phyloP scores from a whole-genome alignment of 306 rosid genomes.

The Vigna angularis region DNA sequence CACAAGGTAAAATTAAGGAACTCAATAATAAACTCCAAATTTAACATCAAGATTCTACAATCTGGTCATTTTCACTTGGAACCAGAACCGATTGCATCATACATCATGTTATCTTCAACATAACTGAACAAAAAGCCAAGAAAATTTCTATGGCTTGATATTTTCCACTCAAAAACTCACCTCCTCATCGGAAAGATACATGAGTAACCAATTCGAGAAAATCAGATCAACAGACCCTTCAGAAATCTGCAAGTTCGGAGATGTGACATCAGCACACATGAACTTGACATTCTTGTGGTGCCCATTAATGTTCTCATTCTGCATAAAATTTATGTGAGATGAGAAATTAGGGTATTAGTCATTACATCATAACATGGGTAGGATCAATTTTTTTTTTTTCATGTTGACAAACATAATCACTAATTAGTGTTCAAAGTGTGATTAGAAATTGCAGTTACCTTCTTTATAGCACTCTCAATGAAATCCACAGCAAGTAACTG shows the following conservation, averaged over 20 bases:
- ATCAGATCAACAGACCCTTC: slow-evolving; percentile 79
- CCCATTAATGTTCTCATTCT: slow-evolving; percentile 85
- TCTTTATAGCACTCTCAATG: slow-evolving; percentile 52
- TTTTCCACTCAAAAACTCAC: slow-evolving; percentile 41
- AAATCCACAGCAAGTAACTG: slow-evolving; percentile 73
- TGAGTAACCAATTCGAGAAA: slow-evolving; percentile 97
- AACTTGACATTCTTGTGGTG: slow-evolving; percentile 88
- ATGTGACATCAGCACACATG: slow-evolving; percentile 90
- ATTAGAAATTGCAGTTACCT: slow-evolving; percentile 32
- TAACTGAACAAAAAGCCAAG: neutral
- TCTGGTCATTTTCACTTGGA: neutral
- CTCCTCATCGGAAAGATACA: slow-evolving; percentile 92
- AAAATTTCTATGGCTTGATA: neutral
- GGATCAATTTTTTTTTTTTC: neutral
- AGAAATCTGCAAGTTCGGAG: slow-evolving; percentile 70
- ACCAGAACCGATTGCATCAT: neutral
- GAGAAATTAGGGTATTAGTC: neutral
- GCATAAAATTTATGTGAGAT: slow-evolving; percentile 27
- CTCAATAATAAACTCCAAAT: neutral
- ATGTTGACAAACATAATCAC: neutral
- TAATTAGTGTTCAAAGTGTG: slow-evolving; percentile 20
- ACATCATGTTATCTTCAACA: slow-evolving; percentile 4
- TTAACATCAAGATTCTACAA: neutral
- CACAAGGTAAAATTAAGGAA: slow-evolving; percentile 11
- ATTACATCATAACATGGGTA: neutral